A percentile compares a stretch with the other conserved stretches of the same genome.
These are phyloP conservation scores for Eimeria falciformis DNA, from an alignment of 169 alveolate genomes.

Conservation along the genomic window DNA sequence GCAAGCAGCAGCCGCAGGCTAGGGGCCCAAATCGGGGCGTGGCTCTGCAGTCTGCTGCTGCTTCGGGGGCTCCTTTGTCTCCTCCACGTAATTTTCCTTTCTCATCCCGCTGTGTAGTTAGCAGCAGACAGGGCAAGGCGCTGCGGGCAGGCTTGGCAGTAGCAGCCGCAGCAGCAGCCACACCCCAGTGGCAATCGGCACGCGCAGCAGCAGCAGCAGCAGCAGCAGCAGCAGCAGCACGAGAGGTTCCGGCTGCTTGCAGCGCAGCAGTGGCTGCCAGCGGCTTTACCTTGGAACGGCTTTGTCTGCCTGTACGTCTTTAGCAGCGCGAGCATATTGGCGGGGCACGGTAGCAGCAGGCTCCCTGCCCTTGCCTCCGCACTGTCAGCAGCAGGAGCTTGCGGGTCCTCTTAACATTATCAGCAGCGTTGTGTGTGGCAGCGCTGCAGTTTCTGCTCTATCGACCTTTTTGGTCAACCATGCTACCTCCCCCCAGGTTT, in stretches of 20 bases:
- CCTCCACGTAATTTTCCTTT: conserved; percentile 41
- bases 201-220: conserved; percentile 66
- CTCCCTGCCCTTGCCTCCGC: conserved; percentile 40
- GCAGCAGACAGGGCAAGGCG: conserved; percentile 59
- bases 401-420: conserved; percentile 43
- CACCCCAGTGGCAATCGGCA: conserved; percentile 64
- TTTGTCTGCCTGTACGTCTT: conserved; percentile 26
- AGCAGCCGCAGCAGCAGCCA: conserved; percentile 67
- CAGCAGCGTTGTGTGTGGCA: conserved; percentile 33
- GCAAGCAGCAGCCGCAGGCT: conserved; percentile 74
- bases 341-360: not conserved
- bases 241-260: conserved; percentile 64
- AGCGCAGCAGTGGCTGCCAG: conserved; percentile 41
- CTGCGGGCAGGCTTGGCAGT: conserved; percentile 12
- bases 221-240: conserved; percentile 74
- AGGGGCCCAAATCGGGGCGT: conserved; percentile 68
- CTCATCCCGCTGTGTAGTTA: conserved; percentile 27
- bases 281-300: conserved; percentile 39
- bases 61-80: conserved; percentile 53
- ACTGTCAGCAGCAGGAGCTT: conserved; percentile 29
- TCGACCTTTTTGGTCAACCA: conserved; percentile 37
- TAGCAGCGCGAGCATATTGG: conserved; percentile 23
- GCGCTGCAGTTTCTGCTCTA: not conserved
- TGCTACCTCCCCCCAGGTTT: conserved; percentile 5
- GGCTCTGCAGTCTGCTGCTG: conserved; percentile 66